Base-by-base conservation (phyloP, 768 basidiomycete genomes). In the Hygrocybe punicea region DNA sequence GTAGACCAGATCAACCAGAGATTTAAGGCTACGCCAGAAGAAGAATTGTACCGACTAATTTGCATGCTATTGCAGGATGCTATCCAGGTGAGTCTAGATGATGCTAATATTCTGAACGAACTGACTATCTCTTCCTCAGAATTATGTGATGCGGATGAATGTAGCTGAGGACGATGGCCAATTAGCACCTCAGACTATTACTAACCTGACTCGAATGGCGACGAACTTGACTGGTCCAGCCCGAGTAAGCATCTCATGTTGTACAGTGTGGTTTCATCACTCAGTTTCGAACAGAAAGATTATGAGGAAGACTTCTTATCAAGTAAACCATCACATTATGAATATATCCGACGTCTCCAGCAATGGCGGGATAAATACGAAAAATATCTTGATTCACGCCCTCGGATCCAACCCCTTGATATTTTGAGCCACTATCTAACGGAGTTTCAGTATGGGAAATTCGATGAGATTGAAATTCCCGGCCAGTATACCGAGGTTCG, bases 401-500 rank as follows among this genome's bases (percentile, higher is more conserved):
- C 93, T 45, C 85, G 88, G 36, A 71, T 87, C 44, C 93, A 96
- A 64, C 84, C 92, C 4, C 76, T 99, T 55, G 94, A 97, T 60
- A 76, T 85, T 48, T 76, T 91, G 42, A 93, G 92, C 61, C 93
- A 95, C 71, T 97, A 94, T 73, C 77, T 99, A 64, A 90, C 92
- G 6, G 97, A 98, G 71, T 99, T 98, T 78, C 96, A 98, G 63
- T 94, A 98, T 71, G 87, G 85, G 66, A 97, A 94, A 69, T 93
- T 96, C 50, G 97, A 98, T 61, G 96, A 99, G 61, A 91, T 99
- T 37, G 95, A 99, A 67, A 84, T 99, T 50, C 95, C 95, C n/a
- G 97, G 97, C 6, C 97, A 99, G 71, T 99, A 99, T 69, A 90
- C 93, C 0, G 92, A 98, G 82, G 94, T 91, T n/a, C 21, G 66